Evolutionary conservation across 345 rosid species (phyloP).

Genomic region (Litchi chinensis): DNA sequence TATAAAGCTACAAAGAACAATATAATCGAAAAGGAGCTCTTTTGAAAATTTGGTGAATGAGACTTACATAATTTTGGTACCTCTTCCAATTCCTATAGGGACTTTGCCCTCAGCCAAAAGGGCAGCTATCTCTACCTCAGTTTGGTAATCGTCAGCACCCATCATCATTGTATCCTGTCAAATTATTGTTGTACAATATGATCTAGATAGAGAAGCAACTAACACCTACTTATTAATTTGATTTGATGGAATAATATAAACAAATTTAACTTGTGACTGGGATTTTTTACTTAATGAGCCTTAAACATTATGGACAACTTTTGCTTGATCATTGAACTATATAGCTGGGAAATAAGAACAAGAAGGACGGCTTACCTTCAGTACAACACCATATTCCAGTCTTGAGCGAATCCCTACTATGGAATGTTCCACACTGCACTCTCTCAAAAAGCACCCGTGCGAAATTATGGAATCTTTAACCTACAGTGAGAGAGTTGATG

Average conservation of each 20-base stretch:
- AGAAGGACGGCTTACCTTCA: constrained; percentile 47
- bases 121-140: constrained; percentile 67
- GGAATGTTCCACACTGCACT: constrained; percentile 77
- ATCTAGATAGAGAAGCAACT: background rate
- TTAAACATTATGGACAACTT: background rate
- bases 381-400: constrained; percentile 76
- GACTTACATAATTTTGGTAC: constrained; percentile 64
- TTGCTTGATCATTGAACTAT: background rate
- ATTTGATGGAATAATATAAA: background rate
- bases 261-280: background rate
- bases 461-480: constrained; percentile 71
- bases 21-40: background rate
- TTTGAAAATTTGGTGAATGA: background rate
- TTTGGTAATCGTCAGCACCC: constrained; percentile 86
- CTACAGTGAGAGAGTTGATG: constrained; percentile 35
- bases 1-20: background rate
- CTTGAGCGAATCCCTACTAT: constrained; percentile 77
- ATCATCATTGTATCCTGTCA: constrained; percentile 83
- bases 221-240: background rate
- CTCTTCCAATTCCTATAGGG: constrained; percentile 74
- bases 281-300: no score
- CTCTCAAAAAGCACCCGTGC: constrained; percentile 82
- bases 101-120: constrained; percentile 59
- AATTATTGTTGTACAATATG: background rate
- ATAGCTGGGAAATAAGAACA: constrained; percentile 1